Percentiles rank a stretch among this genome's conserved stretches.
phyloP scores from a whole-genome alignment of 2,329 filamentous ascomycete species.

The Fusarium protoensiforme region DNA sequence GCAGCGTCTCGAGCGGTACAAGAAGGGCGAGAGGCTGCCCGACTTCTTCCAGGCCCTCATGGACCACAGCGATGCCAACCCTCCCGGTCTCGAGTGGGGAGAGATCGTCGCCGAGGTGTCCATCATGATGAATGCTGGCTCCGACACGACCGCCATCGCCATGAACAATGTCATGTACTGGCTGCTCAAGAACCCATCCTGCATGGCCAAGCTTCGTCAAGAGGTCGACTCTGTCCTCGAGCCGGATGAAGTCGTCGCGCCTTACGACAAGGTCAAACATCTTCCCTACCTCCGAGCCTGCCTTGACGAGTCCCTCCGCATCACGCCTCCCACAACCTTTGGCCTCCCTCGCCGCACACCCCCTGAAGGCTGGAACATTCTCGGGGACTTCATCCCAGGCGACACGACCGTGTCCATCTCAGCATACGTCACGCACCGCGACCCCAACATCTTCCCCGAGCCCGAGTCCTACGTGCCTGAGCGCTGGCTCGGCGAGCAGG shows the following conservation, averaged over 20 bases:
- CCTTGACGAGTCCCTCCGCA: constrained; percentile 59
- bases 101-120: constrained; percentile 67
- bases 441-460: constrained; percentile 53
- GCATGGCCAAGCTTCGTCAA: constrained; percentile 52
- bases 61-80: constrained; percentile 56
- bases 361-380: constrained; percentile 44
- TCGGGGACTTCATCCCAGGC: constrained; percentile 48
- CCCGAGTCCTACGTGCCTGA: constrained; percentile 53
- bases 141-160: constrained; percentile 58
- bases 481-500: constrained; percentile 52
- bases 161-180: constrained; percentile 65
- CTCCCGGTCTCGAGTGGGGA: constrained; percentile 60
- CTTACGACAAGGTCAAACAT: constrained; percentile 62
- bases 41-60: constrained; percentile 69
- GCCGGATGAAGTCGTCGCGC: constrained; percentile 54
- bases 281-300: constrained; percentile 64
- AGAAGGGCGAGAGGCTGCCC: constrained; percentile 63
- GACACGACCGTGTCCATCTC: constrained; percentile 54
- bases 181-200: constrained; percentile 58
- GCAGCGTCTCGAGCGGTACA: constrained; percentile 32
- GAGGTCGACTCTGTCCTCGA: constrained; percentile 60
- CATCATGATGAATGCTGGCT: constrained; percentile 65
- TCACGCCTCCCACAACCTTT: constrained; percentile 45
- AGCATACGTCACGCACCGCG: constrained; percentile 51
- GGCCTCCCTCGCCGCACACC: constrained; percentile 43